Evolutionary conservation across 1,139 yeast genomes (phyloP), one percentile per base, ranked within the genome.

Genomic region (Hyphopichia khmerensis): DNA sequence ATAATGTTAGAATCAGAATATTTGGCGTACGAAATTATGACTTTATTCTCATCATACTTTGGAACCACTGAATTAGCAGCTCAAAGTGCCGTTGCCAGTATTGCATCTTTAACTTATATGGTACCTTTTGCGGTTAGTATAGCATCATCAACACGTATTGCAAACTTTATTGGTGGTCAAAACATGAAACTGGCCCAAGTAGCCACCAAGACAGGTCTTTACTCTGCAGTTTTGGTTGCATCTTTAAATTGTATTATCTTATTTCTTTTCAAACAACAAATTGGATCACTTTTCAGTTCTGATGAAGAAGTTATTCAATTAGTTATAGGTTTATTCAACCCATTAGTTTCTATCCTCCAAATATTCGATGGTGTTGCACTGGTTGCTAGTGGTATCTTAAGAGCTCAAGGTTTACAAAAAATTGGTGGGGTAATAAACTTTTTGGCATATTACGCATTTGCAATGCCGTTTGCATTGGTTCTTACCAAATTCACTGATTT

Each of bases 51-150:
- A 21, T 84, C 96, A 1, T 81, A 82, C 49, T 84, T 87, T 55
- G 96, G 97, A 3, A 86, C 95, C 0, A 75, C 79, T 3, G 87
- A 86, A 41, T 67, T 90, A 50, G 96, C 96, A 0, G 93, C 96
- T 0, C 96, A 90, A 61, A 84, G 95, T 38, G 91, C 95, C 0
- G 83, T 87, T 0, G 82, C 95, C 4, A 84, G 95, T 3, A 73
- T 88, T 40, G 91, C 93, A 1, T 84, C 95, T 1, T 67, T 90
- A 41, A 69, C 89, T 1, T 90, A 87, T 55, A 90, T 88, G 85
- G 75, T 87, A 13, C 96, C 96, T 13, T 90, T 90, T 70, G 93
- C 96, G 0, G 80, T 88, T 4, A 84, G 96, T 34, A 89, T 89
- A 39, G 95, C 96, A 0, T 75, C 91, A 0, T 84, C 95, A 0